phyloP scores from a whole-genome alignment of 305 asterid genomes.

The Fraxinus albicans region DNA sequence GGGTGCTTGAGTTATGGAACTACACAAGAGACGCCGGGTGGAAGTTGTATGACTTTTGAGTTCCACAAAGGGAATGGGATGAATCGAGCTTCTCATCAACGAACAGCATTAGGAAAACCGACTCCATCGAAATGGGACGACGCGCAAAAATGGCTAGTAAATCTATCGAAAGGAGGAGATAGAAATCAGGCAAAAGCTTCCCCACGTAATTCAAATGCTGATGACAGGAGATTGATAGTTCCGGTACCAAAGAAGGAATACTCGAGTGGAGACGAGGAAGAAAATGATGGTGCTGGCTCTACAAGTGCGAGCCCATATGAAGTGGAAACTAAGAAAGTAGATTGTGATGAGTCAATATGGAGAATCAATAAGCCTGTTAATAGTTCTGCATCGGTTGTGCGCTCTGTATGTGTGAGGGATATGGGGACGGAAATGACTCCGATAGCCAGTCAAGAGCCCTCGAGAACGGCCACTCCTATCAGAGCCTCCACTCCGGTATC shows the following conservation, averaged over 20 bases:
- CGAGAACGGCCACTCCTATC: constrained; percentile 80
- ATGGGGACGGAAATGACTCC: constrained; percentile 98
- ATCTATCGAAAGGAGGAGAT: constrained; percentile 66
- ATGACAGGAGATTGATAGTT: constrained; percentile 44
- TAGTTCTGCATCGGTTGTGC: constrained; percentile 45
- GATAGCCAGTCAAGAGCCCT: constrained; percentile 77
- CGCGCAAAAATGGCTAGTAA: constrained; percentile 92
- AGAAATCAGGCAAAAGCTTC: constrained; percentile 50
- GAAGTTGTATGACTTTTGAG: constrained; percentile 46
- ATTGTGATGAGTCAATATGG: constrained; percentile 63
- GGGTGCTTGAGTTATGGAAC: constrained; percentile 58
- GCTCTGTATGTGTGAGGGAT: constrained; percentile 72
- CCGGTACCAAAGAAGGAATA: constrained; percentile 43
- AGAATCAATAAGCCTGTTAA: constrained; percentile 46
- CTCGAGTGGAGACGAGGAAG: constrained; percentile 36
- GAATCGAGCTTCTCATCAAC: constrained; percentile 56
- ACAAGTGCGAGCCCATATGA: constrained; percentile 24
- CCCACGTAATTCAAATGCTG: constrained; percentile 81
- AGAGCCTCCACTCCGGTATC: constrained; percentile 57
- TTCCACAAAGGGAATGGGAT: constrained; percentile 47
- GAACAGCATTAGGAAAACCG: constrained; percentile 65
- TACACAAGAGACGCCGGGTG: constrained; percentile 41
- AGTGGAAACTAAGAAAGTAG: constrained; percentile 44
- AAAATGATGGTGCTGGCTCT: background rate
- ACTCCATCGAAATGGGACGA: constrained; percentile 96